Base-by-base conservation (phyloP, 2,329 filamentous ascomycete species). In the Penicillium aurantiogriseum region DNA sequence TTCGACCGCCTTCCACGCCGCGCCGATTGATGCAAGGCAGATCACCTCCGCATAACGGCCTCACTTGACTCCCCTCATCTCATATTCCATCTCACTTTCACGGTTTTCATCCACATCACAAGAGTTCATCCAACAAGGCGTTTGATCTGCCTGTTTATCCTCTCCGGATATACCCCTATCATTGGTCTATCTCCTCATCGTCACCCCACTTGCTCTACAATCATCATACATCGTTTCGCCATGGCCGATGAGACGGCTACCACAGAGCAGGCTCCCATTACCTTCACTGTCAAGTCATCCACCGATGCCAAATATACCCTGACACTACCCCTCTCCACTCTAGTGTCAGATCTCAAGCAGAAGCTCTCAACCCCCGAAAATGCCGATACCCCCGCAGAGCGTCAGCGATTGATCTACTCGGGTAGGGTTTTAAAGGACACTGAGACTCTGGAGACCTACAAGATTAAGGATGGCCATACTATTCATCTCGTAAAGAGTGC, bases 221-320 rank as follows among this genome's bases (percentile, higher is more conserved):
- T 31, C 47, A 45, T 56, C 58, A 49, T 49, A 44, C 45, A 56
- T 51, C 35, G 23, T 23, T 33, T 51, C 59, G 71, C 63, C 67
- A 77, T 77, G 75, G 74, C 75, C 58, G 75, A 77, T 59, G 74
- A 76, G 54, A 70, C 66, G 56, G 61, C 70, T 58, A 50, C 79
- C 69, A 74, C 80, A 55, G 83, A 85, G 68, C 90, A 92, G 71
- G 79, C 87, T 69, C 87, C 92, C 69, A 80, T 99, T 79, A 96
- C 90, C 75, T 97, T 99, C 85, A 94, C 92, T 79, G 88, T 99
- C 77, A 99, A 97, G 81, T 90, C 91, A n/a, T 92, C 91, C n/a
- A 89, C 88, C 68, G 92, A 97, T 72, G 87, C 85, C 73, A 91
- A 89, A 75, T 92, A 91, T 72, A 87, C 85, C 51, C 81, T 99